Evolutionary conservation across 2,329 filamentous ascomycete genomes (phyloP).

Genomic region (Talaromyces sp.): DNA sequence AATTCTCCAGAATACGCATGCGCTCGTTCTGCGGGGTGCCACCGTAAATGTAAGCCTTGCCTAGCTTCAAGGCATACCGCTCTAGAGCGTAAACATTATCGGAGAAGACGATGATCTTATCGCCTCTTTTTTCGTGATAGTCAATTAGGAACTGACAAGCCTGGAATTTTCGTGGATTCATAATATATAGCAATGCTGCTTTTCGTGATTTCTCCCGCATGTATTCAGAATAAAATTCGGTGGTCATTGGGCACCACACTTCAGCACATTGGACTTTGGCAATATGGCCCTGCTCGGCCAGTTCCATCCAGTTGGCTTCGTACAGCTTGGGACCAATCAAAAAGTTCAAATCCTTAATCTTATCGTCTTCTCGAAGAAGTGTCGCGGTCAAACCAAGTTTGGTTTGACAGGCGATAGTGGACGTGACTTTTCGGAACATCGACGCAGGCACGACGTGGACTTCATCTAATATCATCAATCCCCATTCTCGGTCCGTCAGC

Average conservation of each 20-base stretch:
- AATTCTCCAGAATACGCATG: slow-evolving; percentile 82
- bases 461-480: slow-evolving; percentile 92
- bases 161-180: slow-evolving; percentile 97
- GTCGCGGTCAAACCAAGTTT: slow-evolving; percentile 94
- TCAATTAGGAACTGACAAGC: slow-evolving; percentile 97
- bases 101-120: slow-evolving; percentile 97
- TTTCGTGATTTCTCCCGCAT: slow-evolving; percentile 64
- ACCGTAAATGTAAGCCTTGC: slow-evolving; percentile 87
- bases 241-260: slow-evolving; percentile 99
- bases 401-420: slow-evolving; percentile 86
- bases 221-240: slow-evolving; percentile 96
- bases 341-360: slow-evolving; percentile 96
- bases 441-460: slow-evolving; percentile 96
- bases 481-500: slow-evolving; percentile 84
- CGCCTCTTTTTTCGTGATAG: slow-evolving; percentile 88
- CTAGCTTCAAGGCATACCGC: slow-evolving; percentile 74
- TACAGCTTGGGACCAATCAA: slow-evolving; percentile 95
- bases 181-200: slow-evolving; percentile 73
- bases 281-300: slow-evolving; percentile 94
- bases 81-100: slow-evolving; percentile 94
- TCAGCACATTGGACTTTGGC: slow-evolving; percentile 96
- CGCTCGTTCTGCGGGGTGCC: slow-evolving; percentile 82
- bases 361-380: slow-evolving; percentile 91
- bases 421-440: slow-evolving; percentile 92
- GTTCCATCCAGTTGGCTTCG: slow-evolving; percentile 98